Conservation (phyloP, 2,329 filamentous ascomycete species). For the Tolypocladium cylindrosporum region DNA sequence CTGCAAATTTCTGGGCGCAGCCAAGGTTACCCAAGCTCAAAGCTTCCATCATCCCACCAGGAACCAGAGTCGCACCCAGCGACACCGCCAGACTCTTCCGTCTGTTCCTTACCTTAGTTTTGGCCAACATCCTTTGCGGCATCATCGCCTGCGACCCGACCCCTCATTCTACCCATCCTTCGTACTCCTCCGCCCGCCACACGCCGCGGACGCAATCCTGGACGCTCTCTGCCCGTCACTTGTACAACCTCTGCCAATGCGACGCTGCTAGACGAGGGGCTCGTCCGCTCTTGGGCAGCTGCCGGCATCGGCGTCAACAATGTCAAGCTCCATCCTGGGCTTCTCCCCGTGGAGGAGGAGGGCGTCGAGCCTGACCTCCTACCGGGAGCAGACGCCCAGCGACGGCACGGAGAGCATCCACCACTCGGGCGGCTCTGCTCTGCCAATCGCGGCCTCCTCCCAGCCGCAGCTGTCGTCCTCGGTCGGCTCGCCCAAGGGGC, state of each 20-base stretch:
- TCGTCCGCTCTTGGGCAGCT: constrained; percentile 1
- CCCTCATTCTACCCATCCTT: not conserved
- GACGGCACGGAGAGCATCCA: constrained; percentile 17
- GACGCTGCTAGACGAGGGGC: not conserved
- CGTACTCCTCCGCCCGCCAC: not conserved
- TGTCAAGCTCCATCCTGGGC: constrained; percentile 36
- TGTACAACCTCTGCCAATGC: not conserved
- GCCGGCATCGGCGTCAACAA: constrained; percentile 14
- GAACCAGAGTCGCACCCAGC: not conserved
- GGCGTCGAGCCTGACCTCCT: constrained; percentile 25
- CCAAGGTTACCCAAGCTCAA: not conserved
- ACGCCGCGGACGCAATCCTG: not conserved
- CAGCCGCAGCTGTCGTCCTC: constrained; percentile 27
- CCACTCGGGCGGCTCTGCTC: constrained; percentile 8
- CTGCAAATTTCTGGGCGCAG: not conserved
- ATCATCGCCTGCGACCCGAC: not conserved
- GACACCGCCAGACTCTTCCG: not conserved
- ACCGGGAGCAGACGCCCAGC: constrained; percentile 12
- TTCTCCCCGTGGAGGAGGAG: constrained; percentile 40
- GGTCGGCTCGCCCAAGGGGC: constrained; percentile 21
- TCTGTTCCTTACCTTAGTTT: not conserved
- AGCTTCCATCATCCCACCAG: not conserved
- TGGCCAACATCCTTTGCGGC: not conserved
- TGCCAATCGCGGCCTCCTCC: constrained; percentile 8
- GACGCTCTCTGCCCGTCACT: not conserved